Evolutionary conservation across 2,329 filamentous ascomycete genomes (phyloP), one percentile per base, ranked within the genome.

Genomic region (Hortaea werneckii): DNA sequence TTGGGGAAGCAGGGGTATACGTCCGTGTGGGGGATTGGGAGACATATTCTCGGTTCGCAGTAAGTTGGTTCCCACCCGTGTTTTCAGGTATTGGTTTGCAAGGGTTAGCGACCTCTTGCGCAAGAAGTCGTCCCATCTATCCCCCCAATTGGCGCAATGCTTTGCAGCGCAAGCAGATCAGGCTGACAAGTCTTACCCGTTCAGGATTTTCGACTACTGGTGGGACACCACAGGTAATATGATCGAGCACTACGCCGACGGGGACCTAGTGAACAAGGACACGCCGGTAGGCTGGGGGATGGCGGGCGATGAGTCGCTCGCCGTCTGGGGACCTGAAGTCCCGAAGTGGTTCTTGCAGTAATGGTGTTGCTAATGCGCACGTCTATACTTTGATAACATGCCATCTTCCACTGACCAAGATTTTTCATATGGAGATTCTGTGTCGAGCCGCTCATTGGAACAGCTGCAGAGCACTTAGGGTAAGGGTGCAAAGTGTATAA

Each of bases 41-140:
- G 83, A 43, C 82, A 86, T 66, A 74, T 85, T 20, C 70, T 85
- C 54, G 82, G 82, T 4, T 79, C 74, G 51, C 82, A 85, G 65
- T 50, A 41, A 32, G 44, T 50, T 6, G 34, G 3, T 30, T 6
- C 12, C 29, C 38, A 9, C 11, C 32, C 32, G 12, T 12, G 32
- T 20, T 4, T 4, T 20, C 20, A 20, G 20, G 20, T 2, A 2
- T 20, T 20, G 20, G 20, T 20, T 20, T 20, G 20, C 20, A 20
- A 20, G 20, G 20, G 20, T 20, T 20, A 2, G 20, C 4, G 20
- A 20, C 4, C 2, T 20, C 2, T 20, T 20, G 2, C 4, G 20
- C 20, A 20, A 20, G 20, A 20, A 20, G 20, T 20, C 20, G 20
- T 20, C 20, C 20, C 20, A 20, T 20, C 4, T 4, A 20, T 20